Evolutionary conservation across 306 rosid species (phyloP), one percentile per base, ranked within the genome.

Genomic region (Fagus sylvatica): DNA sequence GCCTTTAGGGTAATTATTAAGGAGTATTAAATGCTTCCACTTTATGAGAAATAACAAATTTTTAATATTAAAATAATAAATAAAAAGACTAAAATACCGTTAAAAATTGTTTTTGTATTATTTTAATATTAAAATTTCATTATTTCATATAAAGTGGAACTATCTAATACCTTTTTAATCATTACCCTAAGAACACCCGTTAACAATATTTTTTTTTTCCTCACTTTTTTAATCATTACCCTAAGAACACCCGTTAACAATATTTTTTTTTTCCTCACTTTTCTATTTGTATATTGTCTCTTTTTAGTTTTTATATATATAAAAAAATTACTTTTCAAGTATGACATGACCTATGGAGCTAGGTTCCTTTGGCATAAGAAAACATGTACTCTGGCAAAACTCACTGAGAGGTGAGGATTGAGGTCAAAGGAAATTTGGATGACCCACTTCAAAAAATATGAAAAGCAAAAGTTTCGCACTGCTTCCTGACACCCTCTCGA

Each of bases 401-500:
- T 77, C 78, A 73, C 78, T 49, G 69, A 73, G 76, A 81, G 86
- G 85, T 74, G 84, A 80, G 77, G 74, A 80, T 73, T 68, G 81
- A 89, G 81, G 83, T 86, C 89, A 84, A 86, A 13, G 70, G 72
- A 72, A 77, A 79, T 54, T 84, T 84, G 76, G 78, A 78, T 84
- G 87, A 68, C 85, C 86, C 83, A 80, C 84, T 84, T 68, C 0
- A 41, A 46, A 71, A 81, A 62, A 61, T 22, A 22, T 62, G 54
- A 57, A 37, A 86, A 57, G 64, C 79, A 82, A 75, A 82, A 76
- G 83, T 54, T 66, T 80, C 15, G 71, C 78, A 69, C 53, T 80
- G 80, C 82, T 76, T 74, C 78, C 53, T 22, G 59, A 78, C 67
- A 62, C 75, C 80, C 74, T 68, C 57, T 77, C 73, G 70, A 37